Evolutionary conservation across 2,329 filamentous ascomycete genomes (phyloP).

Genomic region (Zalaria sp.): DNA sequence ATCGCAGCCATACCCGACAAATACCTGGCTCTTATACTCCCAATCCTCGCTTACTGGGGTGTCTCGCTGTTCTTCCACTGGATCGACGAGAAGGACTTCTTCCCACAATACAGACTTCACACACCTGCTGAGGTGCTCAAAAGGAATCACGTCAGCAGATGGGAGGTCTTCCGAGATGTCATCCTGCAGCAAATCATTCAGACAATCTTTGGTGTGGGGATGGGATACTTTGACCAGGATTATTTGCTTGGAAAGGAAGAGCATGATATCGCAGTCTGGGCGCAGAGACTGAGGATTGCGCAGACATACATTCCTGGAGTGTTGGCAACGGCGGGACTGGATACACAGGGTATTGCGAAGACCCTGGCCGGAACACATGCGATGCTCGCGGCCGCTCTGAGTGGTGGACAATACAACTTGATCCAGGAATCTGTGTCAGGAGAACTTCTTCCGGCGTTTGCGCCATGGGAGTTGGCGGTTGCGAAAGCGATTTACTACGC

Average conservation of each 20-base stretch:
- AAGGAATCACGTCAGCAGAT: conserved; percentile 73
- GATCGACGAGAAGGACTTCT: conserved; percentile 73
- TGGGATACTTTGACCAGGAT: conserved; percentile 59
- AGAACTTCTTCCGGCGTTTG: conserved; percentile 56
- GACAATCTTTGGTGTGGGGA: conserved; percentile 51
- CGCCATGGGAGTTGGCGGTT: conserved; percentile 62
- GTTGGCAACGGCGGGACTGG: conserved; percentile 59
- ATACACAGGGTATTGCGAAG: conserved; percentile 61
- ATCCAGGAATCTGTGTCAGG: conserved; percentile 2
- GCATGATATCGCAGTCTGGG: conserved; percentile 84
- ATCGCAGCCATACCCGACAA: conserved; percentile 70
- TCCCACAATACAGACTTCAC: conserved; percentile 83
- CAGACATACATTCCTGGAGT: conserved; percentile 65
- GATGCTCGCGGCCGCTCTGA: conserved; percentile 58
- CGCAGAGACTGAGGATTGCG: conserved; percentile 61
- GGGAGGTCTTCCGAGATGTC: conserved; percentile 81
- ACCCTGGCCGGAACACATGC: conserved; percentile 59
- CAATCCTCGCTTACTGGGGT: conserved; percentile 77
- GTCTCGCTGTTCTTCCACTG: conserved; percentile 76
- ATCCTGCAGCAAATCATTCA: conserved; percentile 86
- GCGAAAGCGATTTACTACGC: conserved; percentile 72
- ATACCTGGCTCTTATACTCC: conserved; percentile 59
- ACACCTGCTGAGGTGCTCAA: conserved; percentile 83
- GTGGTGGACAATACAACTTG: conserved; percentile 69
- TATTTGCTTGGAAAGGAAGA: conserved; percentile 65